Evolutionary conservation across 75 land plant genomes (phyloP), one percentile per base, ranked within the genome.

Genomic region (Pinus tabuliformis): DNA sequence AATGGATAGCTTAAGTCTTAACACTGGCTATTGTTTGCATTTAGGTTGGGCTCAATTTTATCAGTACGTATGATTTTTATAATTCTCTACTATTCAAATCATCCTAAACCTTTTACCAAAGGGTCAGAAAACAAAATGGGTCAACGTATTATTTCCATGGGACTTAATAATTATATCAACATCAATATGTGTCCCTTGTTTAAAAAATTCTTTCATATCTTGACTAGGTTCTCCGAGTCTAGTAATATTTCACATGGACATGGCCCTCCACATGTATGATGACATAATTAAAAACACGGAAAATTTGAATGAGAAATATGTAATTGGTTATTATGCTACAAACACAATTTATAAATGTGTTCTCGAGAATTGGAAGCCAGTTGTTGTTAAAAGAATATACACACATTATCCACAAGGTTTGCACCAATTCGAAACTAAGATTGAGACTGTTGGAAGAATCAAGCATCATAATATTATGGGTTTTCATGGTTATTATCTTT

Each of bases 271-370:
- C 65, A 87, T 93, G 3, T 94, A 91, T 73, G 99, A 96, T 36
- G 99, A 96, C 80, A 90, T 96, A 17, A 88, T 94, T 95, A 76
- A 97, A 65, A 87, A 94, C 82, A 96, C 97, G 6, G 99, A 96
- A 58, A 94, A 94, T 77, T 66, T 96, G 68, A 92, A 81, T 77
- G 98, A 96, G 87, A 88, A 88, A 86, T 89, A 91, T 62, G 97
- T 26, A 26, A 26, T 26, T 26, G 26, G 26, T 26, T 26, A 26
- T 26, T 26, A 97, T 62, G 99, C 94, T 59, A 94, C 99, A 39
- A 94, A 93, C 81, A 96, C 93, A 8, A 97, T 96, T 9, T 96
- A 96, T 83, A 96, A 92, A 65, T 96, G 99, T 79, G 89, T 89
- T 37, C 83, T 96, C 5, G 94, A 94, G 76, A 96, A 92, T 77